Conservation (phyloP, 441 rosid species). For the Erodium texanum region DNA sequence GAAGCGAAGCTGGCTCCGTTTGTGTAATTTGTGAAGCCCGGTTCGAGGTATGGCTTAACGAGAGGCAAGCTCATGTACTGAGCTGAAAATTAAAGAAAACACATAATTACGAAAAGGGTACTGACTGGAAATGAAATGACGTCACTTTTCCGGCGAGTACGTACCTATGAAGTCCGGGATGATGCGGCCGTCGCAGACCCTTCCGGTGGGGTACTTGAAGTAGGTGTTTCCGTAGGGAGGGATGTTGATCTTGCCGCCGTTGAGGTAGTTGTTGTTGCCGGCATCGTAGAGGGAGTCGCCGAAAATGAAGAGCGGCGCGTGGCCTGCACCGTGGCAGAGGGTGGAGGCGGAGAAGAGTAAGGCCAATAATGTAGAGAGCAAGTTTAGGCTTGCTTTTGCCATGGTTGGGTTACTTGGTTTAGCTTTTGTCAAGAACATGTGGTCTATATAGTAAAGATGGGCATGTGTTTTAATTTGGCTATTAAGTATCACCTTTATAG, state of each 20-base stretch:
- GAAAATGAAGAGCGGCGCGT: slow-evolving; percentile 31
- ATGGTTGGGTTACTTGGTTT: not conserved
- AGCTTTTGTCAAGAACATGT: too few relatives aligned
- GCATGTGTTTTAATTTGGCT: not conserved
- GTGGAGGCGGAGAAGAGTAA: slow-evolving; percentile 12
- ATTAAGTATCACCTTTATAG: too few relatives aligned
- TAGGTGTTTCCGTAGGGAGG: slow-evolving; percentile 35
- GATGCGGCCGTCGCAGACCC: slow-evolving; percentile 24
- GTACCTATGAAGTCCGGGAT: slow-evolving; percentile 26
- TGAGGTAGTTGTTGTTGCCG: slow-evolving; percentile 35
- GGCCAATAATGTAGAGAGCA: not conserved
- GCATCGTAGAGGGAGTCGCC: slow-evolving; percentile 43
- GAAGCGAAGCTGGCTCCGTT: slow-evolving; percentile 25
- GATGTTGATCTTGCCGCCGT: slow-evolving; percentile 21
- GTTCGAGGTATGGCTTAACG: slow-evolving; percentile 14
- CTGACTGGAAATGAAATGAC: too few relatives aligned
- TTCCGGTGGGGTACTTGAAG: slow-evolving; percentile 32
- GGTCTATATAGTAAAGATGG: too few relatives aligned
- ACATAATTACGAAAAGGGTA: too few relatives aligned
- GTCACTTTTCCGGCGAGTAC: too few relatives aligned
- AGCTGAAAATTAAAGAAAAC: slow-evolving; percentile 1
- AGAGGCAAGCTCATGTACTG: slow-evolving; percentile 14
- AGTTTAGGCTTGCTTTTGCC: not conserved
- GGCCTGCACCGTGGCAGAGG: slow-evolving; percentile 17
- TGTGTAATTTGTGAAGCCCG: slow-evolving; percentile 12